Evolutionary conservation across 2,329 filamentous ascomycete species (phyloP).

Genomic region (Colletotrichum australisinense): DNA sequence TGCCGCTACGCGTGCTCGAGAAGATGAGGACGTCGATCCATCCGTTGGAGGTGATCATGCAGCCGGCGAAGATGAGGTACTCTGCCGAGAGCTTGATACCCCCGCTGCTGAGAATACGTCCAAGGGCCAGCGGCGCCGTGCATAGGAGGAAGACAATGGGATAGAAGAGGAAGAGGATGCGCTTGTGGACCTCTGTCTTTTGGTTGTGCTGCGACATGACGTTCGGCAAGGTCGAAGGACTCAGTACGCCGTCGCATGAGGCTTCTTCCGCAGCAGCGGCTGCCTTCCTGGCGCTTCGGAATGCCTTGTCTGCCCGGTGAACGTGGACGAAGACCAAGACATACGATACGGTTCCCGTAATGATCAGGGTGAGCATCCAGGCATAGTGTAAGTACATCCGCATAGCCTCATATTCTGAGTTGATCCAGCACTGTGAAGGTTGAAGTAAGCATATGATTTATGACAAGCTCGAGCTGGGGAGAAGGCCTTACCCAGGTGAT

Average conservation of each 20-base stretch:
- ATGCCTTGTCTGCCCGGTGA: constrained; percentile 18
- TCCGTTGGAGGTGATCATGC: constrained; percentile 61
- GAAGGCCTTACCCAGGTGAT: constrained; percentile 60
- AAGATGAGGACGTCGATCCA: constrained; percentile 56
- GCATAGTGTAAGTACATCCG: constrained; percentile 72
- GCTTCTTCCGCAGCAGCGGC: not conserved
- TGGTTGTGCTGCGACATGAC: not conserved
- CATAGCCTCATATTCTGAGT: constrained; percentile 58
- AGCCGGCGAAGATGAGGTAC: constrained; percentile 64
- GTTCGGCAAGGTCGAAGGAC: not conserved
- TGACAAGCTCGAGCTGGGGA: constrained; percentile 44
- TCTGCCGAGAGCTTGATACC: constrained; percentile 55
- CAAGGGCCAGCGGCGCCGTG: constrained; percentile 69
- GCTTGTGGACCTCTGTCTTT: constrained; percentile 2
- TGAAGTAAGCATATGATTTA: not conserved
- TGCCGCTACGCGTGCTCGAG: constrained; percentile 49
- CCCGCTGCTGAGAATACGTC: constrained; percentile 68
- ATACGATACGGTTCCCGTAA: constrained; percentile 49
- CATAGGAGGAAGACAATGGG: constrained; percentile 71
- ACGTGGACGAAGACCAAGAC: constrained; percentile 49
- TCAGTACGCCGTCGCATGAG: not conserved
- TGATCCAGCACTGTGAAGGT: constrained; percentile 68
- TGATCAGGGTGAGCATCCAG: constrained; percentile 64
- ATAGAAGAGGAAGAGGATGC: constrained; percentile 63
- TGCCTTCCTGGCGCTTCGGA: not conserved